A percentile compares a stretch with the other conserved stretches of the same genome.
phyloP scores from a whole-genome alignment of 1,284 basidiomycete species.

The Mycocalia duriaeana region DNA sequence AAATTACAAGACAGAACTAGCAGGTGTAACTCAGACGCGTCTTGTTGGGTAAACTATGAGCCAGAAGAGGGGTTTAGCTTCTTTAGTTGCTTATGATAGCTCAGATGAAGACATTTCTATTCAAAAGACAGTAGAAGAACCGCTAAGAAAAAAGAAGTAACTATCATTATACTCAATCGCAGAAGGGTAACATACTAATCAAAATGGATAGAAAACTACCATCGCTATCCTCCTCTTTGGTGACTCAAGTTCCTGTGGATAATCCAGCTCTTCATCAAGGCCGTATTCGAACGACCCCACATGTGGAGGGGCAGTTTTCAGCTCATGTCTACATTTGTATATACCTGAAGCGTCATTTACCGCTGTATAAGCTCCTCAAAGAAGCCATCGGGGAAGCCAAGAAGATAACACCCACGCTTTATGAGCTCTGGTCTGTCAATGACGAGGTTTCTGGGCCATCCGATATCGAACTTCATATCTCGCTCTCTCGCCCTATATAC shows the following conservation, averaged over 20 bases:
- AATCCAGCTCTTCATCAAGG: constrained; percentile 75
- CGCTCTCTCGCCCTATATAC: constrained; percentile 71
- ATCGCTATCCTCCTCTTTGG: constrained; percentile 44
- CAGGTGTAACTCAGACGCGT: neutral
- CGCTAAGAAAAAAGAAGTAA: no score
- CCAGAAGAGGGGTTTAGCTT: constrained; percentile 23
- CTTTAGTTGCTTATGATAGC: constrained; percentile 28
- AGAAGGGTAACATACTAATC: no score
- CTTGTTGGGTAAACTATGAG: no score
- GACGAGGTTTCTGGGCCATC: constrained; percentile 10
- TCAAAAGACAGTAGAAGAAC: no score
- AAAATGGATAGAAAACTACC: constrained; percentile 64
- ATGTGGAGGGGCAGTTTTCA: constrained; percentile 77
- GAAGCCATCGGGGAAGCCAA: constrained; percentile 43
- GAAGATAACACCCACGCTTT: constrained; percentile 39
- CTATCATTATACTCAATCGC: no score
- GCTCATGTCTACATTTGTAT: constrained; percentile 72
- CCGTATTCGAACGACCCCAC: constrained; percentile 64
- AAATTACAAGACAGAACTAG: no score
- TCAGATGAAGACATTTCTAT: constrained; percentile 29
- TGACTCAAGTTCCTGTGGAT: constrained; percentile 45
- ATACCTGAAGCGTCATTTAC: constrained; percentile 33
- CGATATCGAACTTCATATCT: constrained; percentile 57
- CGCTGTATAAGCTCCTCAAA: constrained; percentile 43
- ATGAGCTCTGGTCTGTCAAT: constrained; percentile 33